phyloP scores from a whole-genome alignment of 1,284 basidiomycete species.

The Polyporus tsugae region DNA sequence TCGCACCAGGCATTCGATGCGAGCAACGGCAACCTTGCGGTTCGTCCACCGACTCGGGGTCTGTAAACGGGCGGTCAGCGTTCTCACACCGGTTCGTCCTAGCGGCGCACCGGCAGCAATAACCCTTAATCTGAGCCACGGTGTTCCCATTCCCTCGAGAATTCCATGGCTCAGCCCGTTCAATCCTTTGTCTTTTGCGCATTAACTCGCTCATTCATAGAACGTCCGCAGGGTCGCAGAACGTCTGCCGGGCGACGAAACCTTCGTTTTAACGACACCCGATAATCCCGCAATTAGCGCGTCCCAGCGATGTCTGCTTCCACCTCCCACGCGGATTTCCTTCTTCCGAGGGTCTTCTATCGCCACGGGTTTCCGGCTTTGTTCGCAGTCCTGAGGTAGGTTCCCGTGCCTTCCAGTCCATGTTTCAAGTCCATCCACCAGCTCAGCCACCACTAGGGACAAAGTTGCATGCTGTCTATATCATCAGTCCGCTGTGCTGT shows the following conservation, averaged over 20 bases:
- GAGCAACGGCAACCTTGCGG: constrained; percentile 12
- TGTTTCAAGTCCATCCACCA: constrained; percentile 5
- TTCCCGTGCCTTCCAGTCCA: constrained; percentile 5
- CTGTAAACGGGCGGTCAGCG: constrained; percentile 5
- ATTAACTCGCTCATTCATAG: neutral
- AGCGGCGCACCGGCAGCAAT: constrained; percentile 20
- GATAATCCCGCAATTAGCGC: constrained; percentile 9
- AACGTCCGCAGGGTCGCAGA: constrained; percentile 7
- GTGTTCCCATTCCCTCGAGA: constrained; percentile 6
- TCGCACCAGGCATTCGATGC: neutral
- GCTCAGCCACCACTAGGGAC: constrained; percentile 1
- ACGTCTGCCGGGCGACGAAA: neutral
- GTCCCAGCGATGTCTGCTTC: neutral
- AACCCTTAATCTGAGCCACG: neutral
- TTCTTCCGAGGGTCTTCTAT: constrained; percentile 9
- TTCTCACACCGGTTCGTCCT: constrained; percentile 4
- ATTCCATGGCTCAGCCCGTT: constrained; percentile 8
- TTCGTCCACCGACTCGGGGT: constrained; percentile 10
- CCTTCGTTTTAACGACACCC: constrained; percentile 3
- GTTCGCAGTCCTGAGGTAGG: constrained; percentile 7
- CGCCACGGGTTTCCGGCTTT: constrained; percentile 15
- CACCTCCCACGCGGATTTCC: constrained; percentile 9
- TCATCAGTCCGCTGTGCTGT: constrained; percentile 2
- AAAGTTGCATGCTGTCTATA: constrained; percentile 1
- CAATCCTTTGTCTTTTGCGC: constrained; percentile 14